phyloP scores from a whole-genome alignment of 768 basidiomycete species.

The Trametes elegans region DNA sequence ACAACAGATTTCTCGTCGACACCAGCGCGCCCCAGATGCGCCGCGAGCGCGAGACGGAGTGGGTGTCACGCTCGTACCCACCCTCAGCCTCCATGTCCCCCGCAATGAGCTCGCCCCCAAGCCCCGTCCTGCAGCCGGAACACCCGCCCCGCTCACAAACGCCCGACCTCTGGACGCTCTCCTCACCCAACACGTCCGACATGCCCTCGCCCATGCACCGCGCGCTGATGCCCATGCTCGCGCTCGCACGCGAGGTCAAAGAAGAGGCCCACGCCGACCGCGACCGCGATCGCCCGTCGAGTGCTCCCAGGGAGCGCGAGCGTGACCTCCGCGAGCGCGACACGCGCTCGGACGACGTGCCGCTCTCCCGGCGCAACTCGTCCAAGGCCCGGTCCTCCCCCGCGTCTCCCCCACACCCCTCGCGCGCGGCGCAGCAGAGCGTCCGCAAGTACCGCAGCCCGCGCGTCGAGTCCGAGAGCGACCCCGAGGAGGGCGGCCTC shows the following conservation, averaged over 20 bases:
- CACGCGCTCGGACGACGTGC: slow-evolving; percentile 1
- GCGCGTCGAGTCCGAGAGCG: slow-evolving; percentile 18
- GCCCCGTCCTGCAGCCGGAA: slow-evolving; percentile 14
- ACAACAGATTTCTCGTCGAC: slow-evolving; percentile 14
- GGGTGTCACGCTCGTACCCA: slow-evolving; percentile 16
- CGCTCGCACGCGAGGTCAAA: slow-evolving; percentile 13
- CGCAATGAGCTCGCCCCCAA: slow-evolving; percentile 8
- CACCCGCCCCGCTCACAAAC: slow-evolving; percentile 12
- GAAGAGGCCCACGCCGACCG: slow-evolving; percentile 6
- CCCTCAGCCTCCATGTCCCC: slow-evolving; percentile 11
- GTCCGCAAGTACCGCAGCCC: slow-evolving; percentile 17
- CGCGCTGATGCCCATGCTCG: slow-evolving; percentile 14
- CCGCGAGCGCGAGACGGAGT: slow-evolving; percentile 12
- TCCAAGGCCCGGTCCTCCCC: slow-evolving; percentile 13
- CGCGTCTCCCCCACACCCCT: slow-evolving; percentile 1
- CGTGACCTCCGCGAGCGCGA: not conserved
- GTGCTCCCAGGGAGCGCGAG: no score
- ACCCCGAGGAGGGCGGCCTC: slow-evolving; percentile 1
- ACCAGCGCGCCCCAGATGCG: not conserved
- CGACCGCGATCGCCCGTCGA: not conserved
- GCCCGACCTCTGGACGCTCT: slow-evolving; percentile 17
- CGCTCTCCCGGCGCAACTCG: slow-evolving; percentile 11
- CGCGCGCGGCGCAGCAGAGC: slow-evolving; percentile 2
- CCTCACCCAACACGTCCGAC: slow-evolving; percentile 15
- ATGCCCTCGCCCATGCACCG: slow-evolving; percentile 17